Base-by-base conservation (phyloP, 2,329 filamentous ascomycete species). In the Salinomyces thailandicus region DNA sequence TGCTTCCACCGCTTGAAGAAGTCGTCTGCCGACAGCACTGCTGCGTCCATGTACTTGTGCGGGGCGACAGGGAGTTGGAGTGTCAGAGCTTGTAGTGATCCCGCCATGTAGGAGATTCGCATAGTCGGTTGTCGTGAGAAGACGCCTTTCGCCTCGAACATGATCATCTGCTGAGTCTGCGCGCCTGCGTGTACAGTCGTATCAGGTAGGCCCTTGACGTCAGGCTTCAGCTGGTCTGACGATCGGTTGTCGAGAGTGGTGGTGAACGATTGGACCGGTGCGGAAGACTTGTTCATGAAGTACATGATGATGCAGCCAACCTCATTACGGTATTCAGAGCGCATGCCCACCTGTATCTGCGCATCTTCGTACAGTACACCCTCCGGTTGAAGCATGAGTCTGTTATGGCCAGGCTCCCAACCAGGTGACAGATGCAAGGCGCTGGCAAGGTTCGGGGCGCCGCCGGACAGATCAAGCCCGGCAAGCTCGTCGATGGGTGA, bases 1-100 rank as follows among this genome's bases (percentile, higher is more conserved):
- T 98, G 91, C 69, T 94, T 93, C 91, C 91, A 98, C 35, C 93
- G 73, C 69, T 93, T 95, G 74, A 98, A 98, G 63, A 96, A 98
- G 57, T 98, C 91, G 35, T 98, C 91, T 0, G 81, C 77, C 5
- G 75, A 75, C 26, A 98, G 68, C 38, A 91, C 81, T 0, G 91
- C 87, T 0, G 84, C 77, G 45, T 95, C 87, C 86, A 96, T 95
- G 56, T 94, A 98, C 59, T 95, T 94, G 62, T 96, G 89, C 36
- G 89, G 75, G 0, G 84, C 69, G 3, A 98, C 75, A 0, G 91
- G 91, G 4, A 98, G 71, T 59, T 93, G 89, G 27, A 98, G 67
- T 0, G 91, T 98, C 26, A 96, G 68, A 1, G 85, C 89, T 61
- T 98, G 91, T 38, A 98, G 67, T 2, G 91, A 85, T 43, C 91